Evolutionary conservation across 2,329 filamentous ascomycete species (phyloP).

Genomic region (Chaetomium strumarium): DNA sequence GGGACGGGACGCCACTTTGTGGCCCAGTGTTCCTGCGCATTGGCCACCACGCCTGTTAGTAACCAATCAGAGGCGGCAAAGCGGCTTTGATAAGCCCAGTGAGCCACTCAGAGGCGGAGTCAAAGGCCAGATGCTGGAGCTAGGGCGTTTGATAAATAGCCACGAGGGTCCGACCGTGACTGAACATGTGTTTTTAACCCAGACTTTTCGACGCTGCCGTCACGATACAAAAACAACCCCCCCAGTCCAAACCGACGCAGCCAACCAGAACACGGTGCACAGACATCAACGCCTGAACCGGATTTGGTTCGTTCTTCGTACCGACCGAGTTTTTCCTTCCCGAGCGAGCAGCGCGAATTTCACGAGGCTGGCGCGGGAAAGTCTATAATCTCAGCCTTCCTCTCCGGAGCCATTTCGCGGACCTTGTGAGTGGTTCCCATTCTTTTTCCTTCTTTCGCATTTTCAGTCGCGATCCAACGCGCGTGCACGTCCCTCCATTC

Average conservation of each 20-base stretch:
- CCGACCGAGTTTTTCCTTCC: conserved; percentile 21
- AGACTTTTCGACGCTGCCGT: conserved; percentile 24
- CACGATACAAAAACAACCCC: conserved; percentile 17
- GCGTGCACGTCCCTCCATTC: conserved; percentile 24
- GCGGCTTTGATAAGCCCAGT: conserved; percentile 26
- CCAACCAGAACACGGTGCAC: conserved; percentile 17
- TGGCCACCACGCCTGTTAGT: conserved; percentile 16
- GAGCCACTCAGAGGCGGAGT: conserved; percentile 26
- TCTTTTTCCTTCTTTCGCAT: conserved; percentile 28
- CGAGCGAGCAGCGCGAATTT: conserved; percentile 17
- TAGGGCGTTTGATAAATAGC: conserved; percentile 34
- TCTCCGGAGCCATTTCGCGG: conserved; percentile 20
- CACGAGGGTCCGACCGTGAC: conserved; percentile 31
- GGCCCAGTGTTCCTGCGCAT: conserved; percentile 22
- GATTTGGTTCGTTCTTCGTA: too few relatives aligned
- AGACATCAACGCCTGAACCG: background rate
- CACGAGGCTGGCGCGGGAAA: conserved; percentile 26
- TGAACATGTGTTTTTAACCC: conserved; percentile 29
- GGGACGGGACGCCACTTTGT: conserved; percentile 15
- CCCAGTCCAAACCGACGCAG: conserved; percentile 1
- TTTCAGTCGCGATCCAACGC: conserved; percentile 28
- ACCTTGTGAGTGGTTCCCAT: conserved; percentile 25
- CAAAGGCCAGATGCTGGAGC: conserved; percentile 18
- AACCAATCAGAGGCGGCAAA: conserved; percentile 22
- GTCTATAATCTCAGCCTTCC: conserved; percentile 28